These are phyloP conservation scores for Aspergillus melleus DNA, from an alignment of 2,329 filamentous ascomycete genomes.

Conservation along the genomic window DNA sequence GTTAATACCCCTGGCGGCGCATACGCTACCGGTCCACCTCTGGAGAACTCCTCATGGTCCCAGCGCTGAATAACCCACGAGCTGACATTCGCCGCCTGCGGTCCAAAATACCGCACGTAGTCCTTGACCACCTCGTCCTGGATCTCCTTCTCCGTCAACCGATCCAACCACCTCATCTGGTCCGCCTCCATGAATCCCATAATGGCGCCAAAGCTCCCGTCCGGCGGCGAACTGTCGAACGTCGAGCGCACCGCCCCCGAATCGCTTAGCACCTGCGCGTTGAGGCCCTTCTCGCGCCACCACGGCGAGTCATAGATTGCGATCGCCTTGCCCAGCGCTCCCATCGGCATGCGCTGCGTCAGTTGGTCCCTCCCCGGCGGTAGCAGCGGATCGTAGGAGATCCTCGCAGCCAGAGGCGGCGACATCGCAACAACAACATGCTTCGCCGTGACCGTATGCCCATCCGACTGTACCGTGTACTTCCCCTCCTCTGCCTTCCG, in stretches of 20 bases:
- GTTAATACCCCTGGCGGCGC: slow-evolving; percentile 11
- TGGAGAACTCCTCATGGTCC: slow-evolving; percentile 25
- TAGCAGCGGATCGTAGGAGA: background rate
- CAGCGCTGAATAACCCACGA: slow-evolving; percentile 21
- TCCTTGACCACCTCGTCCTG: slow-evolving; percentile 13
- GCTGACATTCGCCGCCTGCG: background rate
- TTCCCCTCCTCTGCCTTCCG: background rate
- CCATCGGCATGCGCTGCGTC: slow-evolving; percentile 17
- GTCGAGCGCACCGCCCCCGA: slow-evolving; percentile 19
- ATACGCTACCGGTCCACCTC: slow-evolving; percentile 22
- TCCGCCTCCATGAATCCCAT: slow-evolving; percentile 31
- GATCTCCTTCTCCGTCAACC: slow-evolving; percentile 19
- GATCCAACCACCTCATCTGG: slow-evolving; percentile 22
- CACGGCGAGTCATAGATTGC: slow-evolving; percentile 17
- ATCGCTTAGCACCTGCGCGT: slow-evolving; percentile 21
- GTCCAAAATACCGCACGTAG: slow-evolving; percentile 15
- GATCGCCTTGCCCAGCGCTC: slow-evolving; percentile 14
- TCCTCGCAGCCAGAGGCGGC: background rate
- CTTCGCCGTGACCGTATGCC: background rate
- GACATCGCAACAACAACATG: background rate
- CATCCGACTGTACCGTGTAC: background rate
- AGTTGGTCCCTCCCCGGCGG: slow-evolving; percentile 11
- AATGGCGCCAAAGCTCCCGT: slow-evolving; percentile 25
- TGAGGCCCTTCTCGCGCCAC: slow-evolving; percentile 21
- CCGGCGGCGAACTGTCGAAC: slow-evolving; percentile 21